Percentiles rank a stretch among this genome's conserved stretches.
Evolutionary conservation across 805 yeast genomes (phyloP).

Genomic region (Wickerhamiella sergipiensis): DNA sequence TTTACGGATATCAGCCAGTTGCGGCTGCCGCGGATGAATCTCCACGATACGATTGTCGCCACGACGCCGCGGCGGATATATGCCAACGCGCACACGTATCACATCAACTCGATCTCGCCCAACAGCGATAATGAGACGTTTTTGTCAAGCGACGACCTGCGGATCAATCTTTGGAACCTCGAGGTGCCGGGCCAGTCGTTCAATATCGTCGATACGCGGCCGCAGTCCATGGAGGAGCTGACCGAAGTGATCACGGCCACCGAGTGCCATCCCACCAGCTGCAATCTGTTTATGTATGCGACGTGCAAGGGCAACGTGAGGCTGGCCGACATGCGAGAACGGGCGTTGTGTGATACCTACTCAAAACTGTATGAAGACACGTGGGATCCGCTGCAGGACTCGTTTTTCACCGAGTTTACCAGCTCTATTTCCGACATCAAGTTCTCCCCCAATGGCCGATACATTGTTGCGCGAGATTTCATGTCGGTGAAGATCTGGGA

Average conservation of each 20-base stretch:
- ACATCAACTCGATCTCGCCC: conserved; percentile 87
- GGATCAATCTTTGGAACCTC: conserved; percentile 91
- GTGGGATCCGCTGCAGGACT: conserved; percentile 81
- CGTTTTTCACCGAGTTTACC: conserved; percentile 94
- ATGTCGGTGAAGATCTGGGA: conserved; percentile 98
- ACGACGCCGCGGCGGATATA: conserved; percentile 88
- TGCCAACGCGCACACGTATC: conserved; percentile 96
- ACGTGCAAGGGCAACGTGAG: conserved; percentile 92
- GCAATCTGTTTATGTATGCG: conserved; percentile 90
- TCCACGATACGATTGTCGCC: conserved; percentile 88
- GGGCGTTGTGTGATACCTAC: conserved; percentile 85
- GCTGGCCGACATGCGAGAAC: conserved; percentile 90
- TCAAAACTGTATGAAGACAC: conserved; percentile 77
- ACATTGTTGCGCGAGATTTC: conserved; percentile 93
- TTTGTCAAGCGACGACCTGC: conserved; percentile 80
- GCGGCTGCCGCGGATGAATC: conserved; percentile 74
- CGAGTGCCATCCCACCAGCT: conserved; percentile 84
- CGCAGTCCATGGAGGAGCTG: conserved; percentile 96
- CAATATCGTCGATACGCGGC: conserved; percentile 95
- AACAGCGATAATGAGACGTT: conserved; percentile 95
- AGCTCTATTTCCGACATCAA: conserved; percentile 87
- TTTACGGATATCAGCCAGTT: conserved; percentile 29
- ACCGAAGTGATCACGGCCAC: conserved; percentile 96
- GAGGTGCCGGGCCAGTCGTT: conserved; percentile 90
- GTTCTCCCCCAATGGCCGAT: conserved; percentile 82